Evolutionary conservation across 164 flowering plant species (phyloP), one percentile per base, ranked within the genome.

Genomic region (Kingdonia uniflora): DNA sequence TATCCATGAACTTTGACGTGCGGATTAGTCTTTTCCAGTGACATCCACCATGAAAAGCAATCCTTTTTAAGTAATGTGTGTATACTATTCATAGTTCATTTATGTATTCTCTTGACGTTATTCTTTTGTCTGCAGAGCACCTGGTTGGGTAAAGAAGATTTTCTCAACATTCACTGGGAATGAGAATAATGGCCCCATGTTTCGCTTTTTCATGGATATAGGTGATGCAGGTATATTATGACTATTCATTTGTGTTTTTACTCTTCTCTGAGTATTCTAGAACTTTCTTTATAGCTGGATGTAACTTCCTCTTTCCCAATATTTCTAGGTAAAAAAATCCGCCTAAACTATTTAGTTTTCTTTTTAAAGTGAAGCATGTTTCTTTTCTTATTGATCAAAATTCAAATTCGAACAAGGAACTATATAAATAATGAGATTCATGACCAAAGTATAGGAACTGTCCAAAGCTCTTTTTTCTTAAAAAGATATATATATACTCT

Each of bases 201-300:
- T 92, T 60, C 94, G 94, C 7, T 92, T 92, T 63, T 92, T 92
- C 68, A 76, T 87, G 84, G 98, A 92, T 71, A 63, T 85, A 54
- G 87, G 96, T 13, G 98, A 92, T 71, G 96, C 98, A 68, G 98
- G 98, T 92, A 65, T 20, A 14, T 52, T 33, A n/a, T 43, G 16
- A 22, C 15, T 13, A 21, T 19, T 7, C 2, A 8, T 20, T 20
- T 8, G 11, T 21, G 10, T 7, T 16, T 10, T 46, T 0, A 4
- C 8, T 19, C 19, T 29, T 33, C 0, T 37, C 19, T 11, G 38
- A 25, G 26, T 14, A 0, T 50, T 1, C 8, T 8, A 14, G 44
- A 1, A 5, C 5, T 14, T 41, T 11, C 14, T 11, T 41, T 14
- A 41, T 5, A 14, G 5, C n/a, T 14, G 16, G 44, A 2, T 2